Conservation (phyloP, 441 rosid species). For the Iberis amara region DNA sequence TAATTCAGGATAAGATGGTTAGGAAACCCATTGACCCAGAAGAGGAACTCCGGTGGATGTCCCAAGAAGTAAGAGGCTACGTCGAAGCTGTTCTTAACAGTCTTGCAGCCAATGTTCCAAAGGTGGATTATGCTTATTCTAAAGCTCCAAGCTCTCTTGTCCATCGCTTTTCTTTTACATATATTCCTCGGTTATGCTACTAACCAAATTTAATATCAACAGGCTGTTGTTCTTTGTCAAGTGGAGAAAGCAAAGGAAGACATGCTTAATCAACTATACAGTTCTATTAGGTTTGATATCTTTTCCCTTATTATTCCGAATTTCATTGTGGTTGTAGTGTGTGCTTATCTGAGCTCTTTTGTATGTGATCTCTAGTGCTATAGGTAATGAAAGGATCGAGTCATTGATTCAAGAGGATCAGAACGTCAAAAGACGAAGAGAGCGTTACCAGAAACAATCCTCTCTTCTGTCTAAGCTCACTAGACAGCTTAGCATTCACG, state of each 20-base stretch:
- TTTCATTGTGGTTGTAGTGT: not conserved
- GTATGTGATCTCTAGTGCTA: conserved; percentile 33
- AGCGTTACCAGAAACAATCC: conserved; percentile 51
- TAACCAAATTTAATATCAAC: conserved; percentile 13
- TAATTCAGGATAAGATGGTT: conserved; percentile 53
- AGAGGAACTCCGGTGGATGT: conserved; percentile 79
- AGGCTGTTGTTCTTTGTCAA: conserved; percentile 79
- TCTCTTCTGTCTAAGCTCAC: conserved; percentile 56
- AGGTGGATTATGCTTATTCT: conserved; percentile 32
- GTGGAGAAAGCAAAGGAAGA: conserved; percentile 77
- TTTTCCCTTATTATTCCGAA: not conserved
- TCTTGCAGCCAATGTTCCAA: conserved; percentile 69
- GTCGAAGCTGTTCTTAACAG: conserved; percentile 75
- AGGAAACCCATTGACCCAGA: conserved; percentile 64
- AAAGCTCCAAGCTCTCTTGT: not conserved
- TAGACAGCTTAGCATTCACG: conserved; percentile 56
- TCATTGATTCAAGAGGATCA: conserved; percentile 61
- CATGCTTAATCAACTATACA: conserved; percentile 66
- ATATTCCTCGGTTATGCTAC: not conserved
- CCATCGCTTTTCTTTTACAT: not conserved
- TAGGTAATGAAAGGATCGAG: conserved; percentile 52
- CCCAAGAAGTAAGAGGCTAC: conserved; percentile 76
- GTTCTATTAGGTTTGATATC: conserved; percentile 47
- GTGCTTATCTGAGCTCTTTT: conserved; percentile 3
- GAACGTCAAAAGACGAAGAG: conserved; percentile 52